Evolutionary conservation across 345 rosid genomes (phyloP).

Genomic region (Euphorbia pulcherrima): DNA sequence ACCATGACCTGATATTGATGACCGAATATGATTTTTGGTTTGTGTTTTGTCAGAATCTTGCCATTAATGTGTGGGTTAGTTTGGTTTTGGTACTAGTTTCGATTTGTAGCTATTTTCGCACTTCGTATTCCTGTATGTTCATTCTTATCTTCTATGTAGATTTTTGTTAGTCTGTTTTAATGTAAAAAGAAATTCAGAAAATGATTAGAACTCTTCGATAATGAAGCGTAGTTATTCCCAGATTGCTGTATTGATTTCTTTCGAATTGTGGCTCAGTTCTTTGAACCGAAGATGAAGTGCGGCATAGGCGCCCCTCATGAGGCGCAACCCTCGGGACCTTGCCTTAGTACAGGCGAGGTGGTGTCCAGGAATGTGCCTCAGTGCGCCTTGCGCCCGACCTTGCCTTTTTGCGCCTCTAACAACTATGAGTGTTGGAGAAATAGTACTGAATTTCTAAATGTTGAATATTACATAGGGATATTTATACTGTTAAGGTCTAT

Average conservation of each 20-base stretch:
- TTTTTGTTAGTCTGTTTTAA: not conserved
- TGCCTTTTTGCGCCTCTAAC: too few species aligned
- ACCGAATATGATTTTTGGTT: slow-evolving; percentile 1
- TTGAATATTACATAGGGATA: too few species aligned
- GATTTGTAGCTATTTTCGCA: slow-evolving; percentile 1
- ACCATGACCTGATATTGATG: not conserved
- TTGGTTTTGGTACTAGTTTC: slow-evolving; percentile 3
- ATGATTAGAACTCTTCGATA: slow-evolving; percentile 4
- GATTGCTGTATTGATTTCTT: not conserved
- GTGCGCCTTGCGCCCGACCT: too few species aligned
- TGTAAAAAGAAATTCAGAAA: slow-evolving; percentile 7
- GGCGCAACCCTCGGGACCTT: too few species aligned
- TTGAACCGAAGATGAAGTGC: too few species aligned
- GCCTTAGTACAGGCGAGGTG: too few species aligned
- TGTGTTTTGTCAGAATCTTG: slow-evolving; percentile 5
- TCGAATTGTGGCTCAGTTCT: not conserved
- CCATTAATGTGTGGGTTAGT: not conserved
- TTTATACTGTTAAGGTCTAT: too few species aligned
- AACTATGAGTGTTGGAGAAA: too few species aligned
- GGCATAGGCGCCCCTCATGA: too few species aligned
- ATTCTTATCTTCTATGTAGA: slow-evolving; percentile 13
- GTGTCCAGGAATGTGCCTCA: too few species aligned
- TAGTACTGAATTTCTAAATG: too few species aligned
- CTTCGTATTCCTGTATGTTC: not conserved
- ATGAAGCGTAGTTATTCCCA: slow-evolving; percentile 4